These are phyloP conservation scores for Phytophthora sp. DNA, from an alignment of 352 stramenopile genomes.

Conservation along the genomic window DNA sequence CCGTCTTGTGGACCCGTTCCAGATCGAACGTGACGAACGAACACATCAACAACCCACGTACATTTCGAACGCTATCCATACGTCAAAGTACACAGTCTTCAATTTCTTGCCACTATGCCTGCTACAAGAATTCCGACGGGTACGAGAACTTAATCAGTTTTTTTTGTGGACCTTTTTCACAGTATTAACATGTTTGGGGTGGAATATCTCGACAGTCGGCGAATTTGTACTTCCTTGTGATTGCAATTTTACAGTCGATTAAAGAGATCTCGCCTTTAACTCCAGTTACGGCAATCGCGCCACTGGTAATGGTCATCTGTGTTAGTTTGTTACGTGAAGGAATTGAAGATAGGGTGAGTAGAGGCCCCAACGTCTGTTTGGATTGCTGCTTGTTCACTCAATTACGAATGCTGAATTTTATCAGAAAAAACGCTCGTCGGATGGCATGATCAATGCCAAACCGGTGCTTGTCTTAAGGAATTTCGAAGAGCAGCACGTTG, in stretches of 20 bases:
- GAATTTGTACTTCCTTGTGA: slow-evolving; percentile 95
- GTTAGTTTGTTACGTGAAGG: slow-evolving; percentile 81
- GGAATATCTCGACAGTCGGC: slow-evolving; percentile 73
- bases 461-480: slow-evolving; percentile 62
- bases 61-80: slow-evolving; percentile 85
- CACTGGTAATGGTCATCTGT: slow-evolving; percentile 84
- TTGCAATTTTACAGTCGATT: slow-evolving; percentile 93
- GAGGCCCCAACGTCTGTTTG: slow-evolving; percentile 2
- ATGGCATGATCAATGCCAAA: slow-evolving; percentile 70
- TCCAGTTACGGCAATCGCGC: slow-evolving; percentile 75
- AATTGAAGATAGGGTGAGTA: slow-evolving; percentile 74
- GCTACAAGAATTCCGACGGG: slow-evolving; percentile 86
- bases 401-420: slow-evolving; percentile 13
- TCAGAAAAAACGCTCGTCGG: slow-evolving; percentile 58
- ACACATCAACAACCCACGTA: slow-evolving; percentile 63
- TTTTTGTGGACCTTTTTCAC: too few relatives aligned
- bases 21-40: slow-evolving; percentile 55
- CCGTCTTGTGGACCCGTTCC: slow-evolving; percentile 71
- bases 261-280: slow-evolving; percentile 76
- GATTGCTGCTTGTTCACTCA: slow-evolving; percentile 38
- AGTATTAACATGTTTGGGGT: slow-evolving; percentile 18
- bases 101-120: slow-evolving; percentile 78
- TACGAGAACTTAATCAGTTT: slow-evolving; percentile 33
- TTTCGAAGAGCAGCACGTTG: slow-evolving; percentile 60
- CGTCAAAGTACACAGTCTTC: slow-evolving; percentile 91